phyloP scores from a whole-genome alignment of 2,329 filamentous ascomycete genomes.

The Sarocladium kiliense region DNA sequence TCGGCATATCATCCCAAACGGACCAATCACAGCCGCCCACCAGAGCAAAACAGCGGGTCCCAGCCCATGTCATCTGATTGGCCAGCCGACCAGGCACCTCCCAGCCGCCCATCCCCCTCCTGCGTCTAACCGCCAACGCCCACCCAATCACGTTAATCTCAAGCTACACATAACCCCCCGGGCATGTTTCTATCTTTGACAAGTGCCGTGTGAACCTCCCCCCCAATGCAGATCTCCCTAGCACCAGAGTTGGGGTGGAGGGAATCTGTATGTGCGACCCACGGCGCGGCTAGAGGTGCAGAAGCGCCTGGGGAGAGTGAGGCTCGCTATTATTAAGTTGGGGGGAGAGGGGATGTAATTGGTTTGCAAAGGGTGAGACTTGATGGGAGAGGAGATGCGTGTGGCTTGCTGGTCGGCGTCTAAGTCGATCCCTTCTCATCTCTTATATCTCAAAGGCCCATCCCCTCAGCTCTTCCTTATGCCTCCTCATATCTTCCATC shows the following conservation, averaged over 20 bases:
- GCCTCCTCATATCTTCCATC: too few species aligned
- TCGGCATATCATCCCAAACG: too few species aligned
- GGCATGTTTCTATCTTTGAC: background rate
- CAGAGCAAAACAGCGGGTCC: background rate
- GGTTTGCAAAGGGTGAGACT: too few species aligned
- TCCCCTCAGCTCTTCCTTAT: background rate
- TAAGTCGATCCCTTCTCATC: background rate
- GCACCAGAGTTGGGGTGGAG: too few species aligned
- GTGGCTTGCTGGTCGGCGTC: background rate
- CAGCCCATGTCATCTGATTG: background rate
- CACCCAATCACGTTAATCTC: background rate
- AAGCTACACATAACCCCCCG: background rate
- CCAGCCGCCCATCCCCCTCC: background rate
- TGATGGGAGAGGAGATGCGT: background rate
- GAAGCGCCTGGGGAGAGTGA: background rate
- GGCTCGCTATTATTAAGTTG: background rate
- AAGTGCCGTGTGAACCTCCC: background rate
- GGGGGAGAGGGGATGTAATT: background rate
- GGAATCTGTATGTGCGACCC: too few species aligned
- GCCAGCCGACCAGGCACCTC: too few species aligned
- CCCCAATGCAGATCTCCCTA: background rate
- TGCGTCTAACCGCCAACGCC: background rate
- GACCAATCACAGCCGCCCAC: background rate
- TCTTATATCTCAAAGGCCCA: background rate
- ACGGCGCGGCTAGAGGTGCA: background rate